These are phyloP conservation scores for Cordyceps farinosa DNA, from an alignment of 2,329 filamentous ascomycete genomes.

Conservation along the genomic window DNA sequence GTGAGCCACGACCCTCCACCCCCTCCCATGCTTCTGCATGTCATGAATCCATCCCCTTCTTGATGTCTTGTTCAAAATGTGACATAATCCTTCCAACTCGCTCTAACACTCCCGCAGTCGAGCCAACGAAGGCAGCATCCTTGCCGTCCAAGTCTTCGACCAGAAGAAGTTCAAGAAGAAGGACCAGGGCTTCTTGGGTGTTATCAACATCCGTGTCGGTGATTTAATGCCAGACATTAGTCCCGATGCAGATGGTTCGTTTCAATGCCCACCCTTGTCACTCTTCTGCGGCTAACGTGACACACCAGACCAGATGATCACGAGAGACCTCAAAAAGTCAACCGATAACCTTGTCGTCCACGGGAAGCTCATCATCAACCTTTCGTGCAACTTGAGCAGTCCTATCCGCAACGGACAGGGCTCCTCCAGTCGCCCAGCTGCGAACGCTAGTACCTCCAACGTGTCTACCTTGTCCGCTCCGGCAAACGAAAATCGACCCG, in stretches of 20 bases:
- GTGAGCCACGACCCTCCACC: slow-evolving; percentile 51
- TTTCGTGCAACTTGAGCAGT: slow-evolving; percentile 81
- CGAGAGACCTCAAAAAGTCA: slow-evolving; percentile 92
- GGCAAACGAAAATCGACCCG: slow-evolving; percentile 45
- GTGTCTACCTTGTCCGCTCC: slow-evolving; percentile 39
- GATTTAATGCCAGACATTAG: slow-evolving; percentile 83
- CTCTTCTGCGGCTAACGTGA: slow-evolving; percentile 23
- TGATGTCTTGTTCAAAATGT: neutral
- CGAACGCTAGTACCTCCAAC: slow-evolving; percentile 11
- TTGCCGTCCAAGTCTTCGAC: slow-evolving; percentile 97
- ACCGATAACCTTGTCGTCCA: slow-evolving; percentile 97
- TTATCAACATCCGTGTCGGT: slow-evolving; percentile 94
- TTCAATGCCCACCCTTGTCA: slow-evolving; percentile 8
- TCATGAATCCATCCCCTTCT: neutral
- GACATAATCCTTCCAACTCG: slow-evolving; percentile 8
- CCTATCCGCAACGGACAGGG: slow-evolving; percentile 56
- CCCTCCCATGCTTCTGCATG: slow-evolving; percentile 8
- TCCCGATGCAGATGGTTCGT: slow-evolving; percentile 83
- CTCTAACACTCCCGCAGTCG: slow-evolving; percentile 51
- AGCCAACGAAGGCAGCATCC: slow-evolving; percentile 91
- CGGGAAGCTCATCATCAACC: slow-evolving; percentile 93
- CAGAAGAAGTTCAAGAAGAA: slow-evolving; percentile 99
- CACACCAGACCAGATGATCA: slow-evolving; percentile 90
- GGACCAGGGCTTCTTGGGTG: slow-evolving; percentile 96
- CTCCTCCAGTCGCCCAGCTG: slow-evolving; percentile 41